phyloP scores from a whole-genome alignment of 1,284 basidiomycete genomes.

The Cronartium ribicola region DNA sequence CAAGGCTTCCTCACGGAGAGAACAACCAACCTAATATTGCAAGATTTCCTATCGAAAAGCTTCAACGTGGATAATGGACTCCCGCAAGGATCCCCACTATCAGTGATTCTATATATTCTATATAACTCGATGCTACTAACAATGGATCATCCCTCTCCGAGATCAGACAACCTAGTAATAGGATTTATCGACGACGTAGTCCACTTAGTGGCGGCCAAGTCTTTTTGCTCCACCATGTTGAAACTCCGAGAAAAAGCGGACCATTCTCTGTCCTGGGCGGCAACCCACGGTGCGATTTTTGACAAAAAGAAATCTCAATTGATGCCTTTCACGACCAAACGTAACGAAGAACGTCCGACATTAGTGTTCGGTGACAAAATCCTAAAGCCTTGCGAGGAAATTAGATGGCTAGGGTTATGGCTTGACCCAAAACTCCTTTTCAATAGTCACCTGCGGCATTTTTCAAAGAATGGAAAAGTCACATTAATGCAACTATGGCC shows the following conservation, averaged over 20 bases:
- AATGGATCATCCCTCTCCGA: neutral
- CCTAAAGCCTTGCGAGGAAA: neutral
- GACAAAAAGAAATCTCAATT: slow-evolving; percentile 4
- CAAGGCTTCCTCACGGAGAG: neutral
- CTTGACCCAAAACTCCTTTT: neutral
- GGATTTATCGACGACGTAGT: slow-evolving; percentile 24
- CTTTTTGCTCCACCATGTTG: neutral
- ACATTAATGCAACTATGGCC: neutral
- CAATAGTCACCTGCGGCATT: neutral
- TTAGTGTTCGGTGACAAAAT: neutral
- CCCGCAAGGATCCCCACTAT: slow-evolving; percentile 16
- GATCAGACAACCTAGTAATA: neutral
- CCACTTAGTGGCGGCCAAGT: neutral
- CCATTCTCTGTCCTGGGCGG: neutral
- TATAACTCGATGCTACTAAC: slow-evolving; percentile 14
- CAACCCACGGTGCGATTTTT: slow-evolving; percentile 12
- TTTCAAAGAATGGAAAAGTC: neutral
- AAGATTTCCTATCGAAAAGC: neutral
- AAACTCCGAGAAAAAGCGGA: neutral
- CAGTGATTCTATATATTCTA: slow-evolving; percentile 14
- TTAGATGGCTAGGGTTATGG: slow-evolving; percentile 12
- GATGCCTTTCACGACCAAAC: neutral
- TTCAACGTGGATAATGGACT: slow-evolving; percentile 2
- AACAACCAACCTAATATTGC: neutral
- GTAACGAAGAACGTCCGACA: no score